A percentile compares a stretch with the other conserved stretches of the same genome.
Evolutionary conservation across 225 moss, liverwort and hornwort genomes (phyloP).

Genomic region (Polytrichum commune): DNA sequence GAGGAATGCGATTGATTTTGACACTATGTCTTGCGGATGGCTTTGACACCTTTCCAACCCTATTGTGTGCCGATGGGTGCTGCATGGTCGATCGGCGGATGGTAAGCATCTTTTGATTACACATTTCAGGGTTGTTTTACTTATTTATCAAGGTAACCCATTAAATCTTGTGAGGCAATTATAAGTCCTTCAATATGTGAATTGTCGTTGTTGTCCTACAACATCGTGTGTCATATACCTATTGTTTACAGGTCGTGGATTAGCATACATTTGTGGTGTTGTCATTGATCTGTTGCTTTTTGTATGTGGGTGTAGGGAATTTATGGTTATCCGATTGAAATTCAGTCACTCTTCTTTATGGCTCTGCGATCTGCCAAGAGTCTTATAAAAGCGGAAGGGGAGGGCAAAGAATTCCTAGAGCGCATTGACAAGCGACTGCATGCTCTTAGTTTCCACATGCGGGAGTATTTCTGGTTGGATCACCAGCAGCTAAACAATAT

Average conservation of each 20-base stretch:
- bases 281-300: neutral
- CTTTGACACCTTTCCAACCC: constrained; percentile 90
- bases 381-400: constrained; percentile 71
- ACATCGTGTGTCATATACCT: too few species aligned
- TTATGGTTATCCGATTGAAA: constrained; percentile 95
- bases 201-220: too few species aligned
- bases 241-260: too few species aligned
- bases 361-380: constrained; percentile 81
- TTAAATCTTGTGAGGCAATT: too few species aligned
- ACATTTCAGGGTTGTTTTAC: too few species aligned
- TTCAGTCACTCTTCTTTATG: constrained; percentile 91
- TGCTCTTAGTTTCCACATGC: constrained; percentile 88
- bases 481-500: constrained; percentile 92
- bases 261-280: neutral
- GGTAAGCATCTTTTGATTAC: constrained; percentile 30
- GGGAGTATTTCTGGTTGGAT: constrained; percentile 90
- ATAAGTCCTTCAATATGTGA: too few species aligned
- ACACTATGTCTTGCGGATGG: constrained; percentile 88
- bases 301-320: constrained; percentile 55
- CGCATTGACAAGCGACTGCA: constrained; percentile 86
- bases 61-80: constrained; percentile 91
- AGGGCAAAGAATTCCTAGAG: constrained; percentile 82
- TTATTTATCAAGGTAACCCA: too few species aligned
- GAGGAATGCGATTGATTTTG: constrained; percentile 82
- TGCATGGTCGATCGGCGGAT: constrained; percentile 97